A percentile compares a stretch with the other conserved stretches of the same genome.
These are phyloP conservation scores for Immersiporthe knoxdaviesiana DNA, from an alignment of 2,329 filamentous ascomycete species.

Conservation along the genomic window DNA sequence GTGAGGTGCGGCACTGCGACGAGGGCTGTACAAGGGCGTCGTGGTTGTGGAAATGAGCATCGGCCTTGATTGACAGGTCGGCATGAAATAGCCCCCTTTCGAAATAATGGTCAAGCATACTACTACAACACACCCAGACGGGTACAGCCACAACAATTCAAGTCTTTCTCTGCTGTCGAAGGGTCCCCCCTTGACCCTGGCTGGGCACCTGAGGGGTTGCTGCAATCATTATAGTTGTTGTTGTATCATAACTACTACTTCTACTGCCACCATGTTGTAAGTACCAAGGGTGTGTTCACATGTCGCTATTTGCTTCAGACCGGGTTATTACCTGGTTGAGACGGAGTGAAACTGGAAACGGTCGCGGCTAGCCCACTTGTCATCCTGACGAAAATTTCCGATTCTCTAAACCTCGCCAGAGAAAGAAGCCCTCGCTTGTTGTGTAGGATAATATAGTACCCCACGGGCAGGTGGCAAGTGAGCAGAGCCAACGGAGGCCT, in stretches of 20 bases:
- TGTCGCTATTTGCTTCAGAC: constrained; percentile 5
- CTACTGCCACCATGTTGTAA: too few species aligned
- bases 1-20: not conserved
- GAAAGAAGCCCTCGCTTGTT: not conserved
- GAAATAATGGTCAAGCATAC: not conserved
- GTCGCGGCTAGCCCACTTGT: constrained; percentile 27
- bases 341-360: constrained; percentile 25
- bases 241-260: not conserved
- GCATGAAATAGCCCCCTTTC: constrained; percentile 19
- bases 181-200: not conserved
- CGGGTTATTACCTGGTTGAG: constrained; percentile 24
- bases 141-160: constrained; percentile 13
- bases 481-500: not conserved
- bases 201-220: not conserved
- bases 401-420: not conserved
- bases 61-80: constrained; percentile 3
- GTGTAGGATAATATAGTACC: too few species aligned
- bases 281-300: not conserved
- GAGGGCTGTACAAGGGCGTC: not conserved
- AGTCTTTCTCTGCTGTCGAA: not conserved
- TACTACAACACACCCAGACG: constrained; percentile 1
- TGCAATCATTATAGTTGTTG: not conserved
- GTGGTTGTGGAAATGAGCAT: constrained; percentile 10
- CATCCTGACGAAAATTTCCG: constrained; percentile 26
- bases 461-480: not conserved